A percentile compares a stretch with the other conserved stretches of the same genome.
These are phyloP conservation scores for Annulohypoxylon truncatum DNA, from an alignment of 2,329 filamentous ascomycete genomes.

Conservation along the genomic window DNA sequence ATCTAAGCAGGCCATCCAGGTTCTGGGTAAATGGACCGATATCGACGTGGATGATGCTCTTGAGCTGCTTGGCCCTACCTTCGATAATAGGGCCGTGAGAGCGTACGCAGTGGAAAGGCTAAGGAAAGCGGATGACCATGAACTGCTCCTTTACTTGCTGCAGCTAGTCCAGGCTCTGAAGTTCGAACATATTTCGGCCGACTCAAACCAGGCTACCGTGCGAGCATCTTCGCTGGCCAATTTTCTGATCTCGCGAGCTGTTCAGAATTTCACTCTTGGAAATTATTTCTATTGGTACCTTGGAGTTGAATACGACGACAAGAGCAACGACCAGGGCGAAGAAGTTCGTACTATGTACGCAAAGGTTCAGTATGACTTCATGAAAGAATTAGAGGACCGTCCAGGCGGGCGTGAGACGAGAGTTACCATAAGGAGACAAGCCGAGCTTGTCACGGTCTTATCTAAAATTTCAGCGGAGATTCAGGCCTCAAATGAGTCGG, in stretches of 20 bases:
- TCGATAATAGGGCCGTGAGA: constrained; percentile 87
- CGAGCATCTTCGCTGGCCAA: constrained; percentile 84
- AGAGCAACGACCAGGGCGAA: constrained; percentile 77
- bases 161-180: constrained; percentile 97
- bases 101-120: constrained; percentile 94
- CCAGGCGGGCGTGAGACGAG: constrained; percentile 78
- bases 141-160: constrained; percentile 88
- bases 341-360: constrained; percentile 88
- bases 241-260: constrained; percentile 89
- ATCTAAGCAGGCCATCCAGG: constrained; percentile 87
- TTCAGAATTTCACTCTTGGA: constrained; percentile 87
- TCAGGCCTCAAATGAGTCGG: constrained; percentile 80
- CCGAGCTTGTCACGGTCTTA: constrained; percentile 86
- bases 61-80: constrained; percentile 90
- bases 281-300: constrained; percentile 99
- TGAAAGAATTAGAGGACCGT: constrained; percentile 82
- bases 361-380: constrained; percentile 95
- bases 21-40: constrained; percentile 93
- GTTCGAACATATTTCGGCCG: constrained; percentile 80
- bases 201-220: constrained; percentile 69
- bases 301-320: constrained; percentile 95
- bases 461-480: constrained; percentile 91
- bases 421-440: constrained; percentile 83
- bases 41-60: constrained; percentile 97
- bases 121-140: constrained; percentile 91